Evolutionary conservation across 2,329 filamentous ascomycete species (phyloP), one percentile per base, ranked within the genome.

Genomic region (Neonectria faginata): DNA sequence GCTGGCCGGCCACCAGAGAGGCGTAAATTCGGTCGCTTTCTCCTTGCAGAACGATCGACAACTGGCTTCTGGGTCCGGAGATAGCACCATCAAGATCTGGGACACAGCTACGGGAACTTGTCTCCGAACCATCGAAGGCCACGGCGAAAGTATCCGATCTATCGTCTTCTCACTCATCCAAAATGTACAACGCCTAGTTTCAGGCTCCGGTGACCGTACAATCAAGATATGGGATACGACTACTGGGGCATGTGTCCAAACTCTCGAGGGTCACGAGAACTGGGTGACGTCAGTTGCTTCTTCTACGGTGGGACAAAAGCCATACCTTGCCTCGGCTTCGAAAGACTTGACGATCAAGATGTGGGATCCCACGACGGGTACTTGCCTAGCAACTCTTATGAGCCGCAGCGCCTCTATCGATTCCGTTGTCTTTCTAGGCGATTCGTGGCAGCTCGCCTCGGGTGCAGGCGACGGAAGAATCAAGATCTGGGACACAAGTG

Each of bases 61-160:
- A 16, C 44, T 70, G 3, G 59, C 42, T 41, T 69, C 68, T 2
- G 62, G 53, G 2, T 67, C 64, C 8, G 2, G n/a, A 22, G 68
- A 69, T 39, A 20, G 52, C 2, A 67, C 62, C 1, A 29, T 70
- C 18, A 67, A 60, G 45, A 55, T 70, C 42, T 70, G 69, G 67
- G 56, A 68, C 52, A 18, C 50, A 7, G 36, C 55, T 10, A 60
- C 58, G 3, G 67, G 66, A 27, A 2, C 6, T 9, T 63, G 57
- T 22, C 2, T 36, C 10, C 47, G 58, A 25, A 64, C 53, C 2
- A 52, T 70, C 31, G 50, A 70, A 44, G 55, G 58, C 45, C 53
- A 57, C 50, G 16, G 22, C 16, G 44, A 42, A n/a, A 29, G 12
- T 14, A 47, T 69, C 5, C n/a, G 11, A 5, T 66, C 63, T 6